phyloP scores from a whole-genome alignment of 768 basidiomycete genomes.

The Lactarius tabidus region DNA sequence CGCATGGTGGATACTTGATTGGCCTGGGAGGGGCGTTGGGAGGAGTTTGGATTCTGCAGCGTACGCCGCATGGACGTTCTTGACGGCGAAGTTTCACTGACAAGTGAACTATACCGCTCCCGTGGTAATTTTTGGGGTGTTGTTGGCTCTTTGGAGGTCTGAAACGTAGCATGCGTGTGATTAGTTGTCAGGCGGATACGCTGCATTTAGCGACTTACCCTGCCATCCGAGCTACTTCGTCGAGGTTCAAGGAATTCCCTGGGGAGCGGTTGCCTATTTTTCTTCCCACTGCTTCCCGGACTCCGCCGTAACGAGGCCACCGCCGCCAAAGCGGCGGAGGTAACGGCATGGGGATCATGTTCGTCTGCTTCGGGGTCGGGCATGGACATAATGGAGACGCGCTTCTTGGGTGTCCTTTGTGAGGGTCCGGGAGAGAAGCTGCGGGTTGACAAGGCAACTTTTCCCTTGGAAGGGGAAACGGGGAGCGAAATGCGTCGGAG shows the following conservation, averaged over 20 bases:
- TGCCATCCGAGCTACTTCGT: constrained; percentile 39
- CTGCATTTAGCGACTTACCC: constrained; percentile 34
- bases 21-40: constrained; percentile 32
- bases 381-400: constrained; percentile 37
- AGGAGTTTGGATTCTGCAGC: constrained; percentile 27
- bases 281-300: constrained; percentile 37
- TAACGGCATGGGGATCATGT: constrained; percentile 39
- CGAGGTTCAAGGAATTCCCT: constrained; percentile 43
- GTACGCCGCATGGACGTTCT: constrained; percentile 22
- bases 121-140: constrained; percentile 24
- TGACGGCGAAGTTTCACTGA: constrained; percentile 21
- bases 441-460: constrained; percentile 23
- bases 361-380: constrained; percentile 27
- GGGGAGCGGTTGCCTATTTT: constrained; percentile 49
- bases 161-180: not conserved
- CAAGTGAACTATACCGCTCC: constrained; percentile 23
- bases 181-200: not conserved
- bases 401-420: constrained; percentile 40
- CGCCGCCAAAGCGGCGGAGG: constrained; percentile 56
- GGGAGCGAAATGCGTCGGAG: constrained; percentile 48
- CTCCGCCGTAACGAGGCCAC: constrained; percentile 55
- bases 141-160: constrained; percentile 22
- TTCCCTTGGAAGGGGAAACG: constrained; percentile 39
- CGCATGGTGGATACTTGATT: constrained; percentile 43
- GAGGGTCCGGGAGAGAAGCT: constrained; percentile 40